Percentiles rank a stretch among this genome's conserved stretches.
Conservation (phyloP, 805 yeast genomes). For the Candida silvicultrix region DNA sequence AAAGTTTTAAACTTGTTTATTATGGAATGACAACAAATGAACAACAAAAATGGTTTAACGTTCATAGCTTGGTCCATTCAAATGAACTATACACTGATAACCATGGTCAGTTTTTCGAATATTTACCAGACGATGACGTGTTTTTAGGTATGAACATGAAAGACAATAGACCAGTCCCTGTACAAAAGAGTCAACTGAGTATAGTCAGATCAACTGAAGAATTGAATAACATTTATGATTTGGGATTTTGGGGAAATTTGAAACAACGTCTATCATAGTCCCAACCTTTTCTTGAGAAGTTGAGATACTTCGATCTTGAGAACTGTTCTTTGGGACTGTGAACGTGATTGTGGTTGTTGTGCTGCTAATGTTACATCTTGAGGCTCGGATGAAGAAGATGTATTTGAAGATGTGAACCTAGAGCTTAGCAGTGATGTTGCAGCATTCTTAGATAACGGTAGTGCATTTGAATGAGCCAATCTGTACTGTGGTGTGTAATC, state of each 20-base stretch:
- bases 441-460: background rate
- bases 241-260: slow-evolving; percentile 14
- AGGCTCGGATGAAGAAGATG: background rate
- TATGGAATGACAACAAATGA: slow-evolving; percentile 77
- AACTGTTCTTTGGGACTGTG: slow-evolving; percentile 5
- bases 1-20: slow-evolving; percentile 45
- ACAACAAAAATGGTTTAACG: slow-evolving; percentile 61
- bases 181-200: slow-evolving; percentile 1
- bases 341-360: background rate
- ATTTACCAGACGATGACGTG: slow-evolving; percentile 11
- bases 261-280: slow-evolving; percentile 11
- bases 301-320: slow-evolving; percentile 8
- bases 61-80: slow-evolving; percentile 43
- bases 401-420: slow-evolving; percentile 6
- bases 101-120: slow-evolving; percentile 12
- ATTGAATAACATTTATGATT: slow-evolving; percentile 17
- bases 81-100: slow-evolving; percentile 26
- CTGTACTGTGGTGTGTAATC: slow-evolving; percentile 1
- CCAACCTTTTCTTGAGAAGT: slow-evolving; percentile 13
- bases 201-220: slow-evolving; percentile 9
- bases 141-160: slow-evolving; percentile 18
- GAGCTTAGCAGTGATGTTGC: slow-evolving; percentile 3
- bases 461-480: background rate
- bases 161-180: slow-evolving; percentile 8
- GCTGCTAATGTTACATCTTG: background rate